phyloP scores from a whole-genome alignment of 2,329 filamentous ascomycete genomes.

The Cercospora beticola region DNA sequence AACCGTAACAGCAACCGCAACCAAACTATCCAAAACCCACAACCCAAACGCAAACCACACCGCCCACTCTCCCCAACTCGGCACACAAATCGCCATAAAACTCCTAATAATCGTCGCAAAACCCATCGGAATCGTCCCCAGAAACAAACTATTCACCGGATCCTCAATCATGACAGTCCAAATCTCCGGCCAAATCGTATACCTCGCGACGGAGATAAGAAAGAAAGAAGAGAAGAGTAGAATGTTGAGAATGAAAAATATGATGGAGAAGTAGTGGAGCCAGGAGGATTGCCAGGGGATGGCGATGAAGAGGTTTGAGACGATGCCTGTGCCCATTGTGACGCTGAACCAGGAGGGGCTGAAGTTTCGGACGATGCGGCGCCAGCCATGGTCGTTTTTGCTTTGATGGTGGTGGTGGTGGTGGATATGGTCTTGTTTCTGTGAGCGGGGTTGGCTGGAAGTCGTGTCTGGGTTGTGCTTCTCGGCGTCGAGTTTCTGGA shows the following conservation, averaged over 20 bases:
- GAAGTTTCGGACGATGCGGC: conserved; percentile 34
- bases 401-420: background rate
- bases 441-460: background rate
- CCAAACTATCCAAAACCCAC: conserved; percentile 51
- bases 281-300: conserved; percentile 61
- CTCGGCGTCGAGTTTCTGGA: conserved; percentile 6
- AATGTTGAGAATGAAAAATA: conserved; percentile 62
- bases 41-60: conserved; percentile 47
- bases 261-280: conserved; percentile 59
- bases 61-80: conserved; percentile 46
- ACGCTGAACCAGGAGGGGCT: conserved; percentile 35
- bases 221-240: conserved; percentile 46
- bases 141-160: conserved; percentile 65
- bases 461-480: background rate
- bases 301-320: conserved; percentile 61
- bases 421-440: background rate
- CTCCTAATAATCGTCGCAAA: conserved; percentile 35
- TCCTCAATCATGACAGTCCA: conserved; percentile 66
- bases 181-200: conserved; percentile 64
- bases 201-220: conserved; percentile 58
- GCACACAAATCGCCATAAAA: conserved; percentile 33
- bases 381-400: conserved; percentile 29
- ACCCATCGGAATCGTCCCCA: conserved; percentile 48
- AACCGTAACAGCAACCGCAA: conserved; percentile 41
- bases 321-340: conserved; percentile 65